phyloP scores from a whole-genome alignment of 345 rosid genomes.

The Salix purpurea region DNA sequence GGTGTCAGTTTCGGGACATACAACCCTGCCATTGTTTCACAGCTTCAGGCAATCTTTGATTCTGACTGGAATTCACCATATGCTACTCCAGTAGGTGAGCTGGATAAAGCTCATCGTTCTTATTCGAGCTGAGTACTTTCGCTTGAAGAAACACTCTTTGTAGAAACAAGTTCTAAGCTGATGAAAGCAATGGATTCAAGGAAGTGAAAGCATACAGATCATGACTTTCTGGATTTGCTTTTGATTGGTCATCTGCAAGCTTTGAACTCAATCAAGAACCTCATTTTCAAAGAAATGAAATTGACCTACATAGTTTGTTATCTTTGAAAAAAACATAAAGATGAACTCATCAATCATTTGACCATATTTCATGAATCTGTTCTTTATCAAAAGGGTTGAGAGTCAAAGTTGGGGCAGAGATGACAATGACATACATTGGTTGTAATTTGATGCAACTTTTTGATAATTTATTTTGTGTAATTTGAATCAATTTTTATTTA shows the following conservation, averaged over 20 bases:
- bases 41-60: conserved; percentile 73
- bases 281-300: background rate
- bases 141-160: no score
- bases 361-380: no score
- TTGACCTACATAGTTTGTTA: background rate
- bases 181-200: no score
- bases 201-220: background rate
- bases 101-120: background rate
- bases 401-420: no score
- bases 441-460: no score
- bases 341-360: background rate
- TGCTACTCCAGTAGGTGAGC: conserved; percentile 50
- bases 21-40: conserved; percentile 50
- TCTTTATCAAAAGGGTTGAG: no score
- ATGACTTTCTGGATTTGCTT: background rate
- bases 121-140: no score
- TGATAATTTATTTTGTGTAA: no score
- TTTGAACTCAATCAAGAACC: background rate
- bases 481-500: no score
- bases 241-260: background rate
- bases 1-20: conserved; percentile 81
- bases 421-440: no score
- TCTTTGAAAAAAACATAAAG: background rate
- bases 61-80: conserved; percentile 82
- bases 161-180: no score